These are phyloP conservation scores for Fusarium agapanthi DNA, from an alignment of 2,329 filamentous ascomycete genomes.

Conservation along the genomic window DNA sequence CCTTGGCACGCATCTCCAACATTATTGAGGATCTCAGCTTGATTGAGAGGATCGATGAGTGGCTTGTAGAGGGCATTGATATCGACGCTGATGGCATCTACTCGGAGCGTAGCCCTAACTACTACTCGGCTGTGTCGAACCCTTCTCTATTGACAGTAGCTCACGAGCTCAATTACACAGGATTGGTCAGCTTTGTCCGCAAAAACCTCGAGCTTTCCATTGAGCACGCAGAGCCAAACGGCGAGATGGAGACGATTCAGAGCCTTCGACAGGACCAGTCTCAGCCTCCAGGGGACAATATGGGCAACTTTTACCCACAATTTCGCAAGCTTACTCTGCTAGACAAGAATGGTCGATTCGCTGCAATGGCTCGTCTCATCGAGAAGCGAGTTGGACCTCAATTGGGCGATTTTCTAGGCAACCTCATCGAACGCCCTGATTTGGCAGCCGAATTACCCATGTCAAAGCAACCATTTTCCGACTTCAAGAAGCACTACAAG, in stretches of 20 bases:
- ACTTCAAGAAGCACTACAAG: slow-evolving; percentile 5
- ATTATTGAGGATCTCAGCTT: neutral
- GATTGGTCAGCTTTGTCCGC: neutral
- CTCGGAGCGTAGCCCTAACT: slow-evolving; percentile 9
- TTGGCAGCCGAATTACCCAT: neutral
- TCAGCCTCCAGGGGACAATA: neutral
- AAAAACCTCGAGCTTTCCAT: slow-evolving; percentile 12
- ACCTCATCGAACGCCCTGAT: slow-evolving; percentile 8
- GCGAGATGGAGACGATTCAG: slow-evolving; percentile 12
- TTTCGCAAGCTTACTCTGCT: slow-evolving; percentile 1
- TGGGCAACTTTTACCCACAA: slow-evolving; percentile 12
- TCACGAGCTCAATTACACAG: slow-evolving; percentile 3
- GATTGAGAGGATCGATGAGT: slow-evolving; percentile 5
- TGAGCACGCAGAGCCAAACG: slow-evolving; percentile 7
- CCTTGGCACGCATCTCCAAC: slow-evolving; percentile 5
- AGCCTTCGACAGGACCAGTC: slow-evolving; percentile 11
- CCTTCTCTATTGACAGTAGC: slow-evolving; percentile 2
- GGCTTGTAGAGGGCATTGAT: slow-evolving; percentile 15
- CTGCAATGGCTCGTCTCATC: slow-evolving; percentile 8
- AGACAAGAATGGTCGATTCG: neutral
- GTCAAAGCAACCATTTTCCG: neutral
- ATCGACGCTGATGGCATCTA: slow-evolving; percentile 18
- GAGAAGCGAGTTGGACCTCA: slow-evolving; percentile 6
- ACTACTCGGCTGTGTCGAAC: slow-evolving; percentile 14
- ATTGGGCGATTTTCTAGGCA: slow-evolving; percentile 2